Conservation (phyloP, 441 rosid species). For the Gossypium gossypioides region DNA sequence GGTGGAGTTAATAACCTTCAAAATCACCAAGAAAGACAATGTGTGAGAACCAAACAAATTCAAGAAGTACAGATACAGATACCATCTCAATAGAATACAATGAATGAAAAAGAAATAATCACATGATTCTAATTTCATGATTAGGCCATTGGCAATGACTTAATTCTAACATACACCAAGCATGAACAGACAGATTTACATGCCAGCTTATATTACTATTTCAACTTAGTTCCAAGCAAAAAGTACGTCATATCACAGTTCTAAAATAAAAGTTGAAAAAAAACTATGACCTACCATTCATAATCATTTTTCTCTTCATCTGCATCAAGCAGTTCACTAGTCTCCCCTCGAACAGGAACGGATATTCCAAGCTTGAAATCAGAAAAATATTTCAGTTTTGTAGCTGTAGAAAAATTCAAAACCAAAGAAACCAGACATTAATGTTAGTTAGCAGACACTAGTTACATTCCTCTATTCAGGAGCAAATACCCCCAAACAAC, state of each 20-base stretch:
- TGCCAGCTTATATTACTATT: background rate
- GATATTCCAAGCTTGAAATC: constrained; percentile 51
- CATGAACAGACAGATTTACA: background rate
- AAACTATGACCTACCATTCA: constrained; percentile 59
- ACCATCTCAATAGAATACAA: constrained; percentile 13
- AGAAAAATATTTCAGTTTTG: constrained; percentile 74
- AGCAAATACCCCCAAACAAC: constrained; percentile 5
- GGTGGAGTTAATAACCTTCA: constrained; percentile 96
- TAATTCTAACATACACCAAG: background rate
- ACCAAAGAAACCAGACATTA: constrained; percentile 18
- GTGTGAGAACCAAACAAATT: constrained; percentile 23
- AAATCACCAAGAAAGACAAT: constrained; percentile 26
- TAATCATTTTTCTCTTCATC: constrained; percentile 94
- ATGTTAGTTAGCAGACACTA: constrained; percentile 15
- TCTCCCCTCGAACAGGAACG: constrained; percentile 45
- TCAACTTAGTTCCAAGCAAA: constrained; percentile 9
- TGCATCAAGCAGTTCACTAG: constrained; percentile 70
- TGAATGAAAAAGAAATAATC: constrained; percentile 1
- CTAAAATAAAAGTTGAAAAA: constrained; percentile 2
- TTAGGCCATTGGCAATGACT: background rate
- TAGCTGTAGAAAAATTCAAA: constrained; percentile 40
- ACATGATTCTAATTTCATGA: background rate
- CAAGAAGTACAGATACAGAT: background rate
- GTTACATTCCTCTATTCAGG: background rate
- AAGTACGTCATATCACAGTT: background rate